Evolutionary conservation across 1,139 yeast genomes (phyloP), one percentile per base, ranked within the genome.

Genomic region (Nakaseomyces sp.): DNA sequence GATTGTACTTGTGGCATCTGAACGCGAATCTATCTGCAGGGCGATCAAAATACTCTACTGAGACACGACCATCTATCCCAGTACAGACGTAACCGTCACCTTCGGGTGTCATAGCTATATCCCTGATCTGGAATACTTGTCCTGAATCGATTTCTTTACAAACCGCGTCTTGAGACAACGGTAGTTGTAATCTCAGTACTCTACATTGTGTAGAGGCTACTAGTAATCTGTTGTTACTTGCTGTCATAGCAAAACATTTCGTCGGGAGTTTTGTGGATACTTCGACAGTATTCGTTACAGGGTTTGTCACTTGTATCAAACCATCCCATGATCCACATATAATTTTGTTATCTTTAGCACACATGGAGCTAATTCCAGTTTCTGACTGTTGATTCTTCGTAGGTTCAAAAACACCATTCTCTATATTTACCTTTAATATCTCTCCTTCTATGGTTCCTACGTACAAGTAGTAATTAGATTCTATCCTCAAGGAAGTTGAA

Each of bases 11-110:
- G 61, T 89, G 96, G 52, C 95, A 84, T 56, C 87, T 80, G 69
- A 88, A 89, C 0, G 95, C 94, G 61, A 81, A 89, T 46, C 77
- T 73, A 49, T 77, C 81, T 0, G 63, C 61, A 17, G 67, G 68
- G 1, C 74, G 72, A 45, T 81, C 77, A 47, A 80, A 77, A 57
- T 74, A 81, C 52, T 87, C 95, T 32, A 89, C 75, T 0, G 94
- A 82, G 0, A 86, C 91, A 39, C 95, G 69, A 0, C 96, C 96
- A 54, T 88, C 96, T 12, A 87, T 73, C 2, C 95, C 81, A n/a
- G 89, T 72, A 33, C 82, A 74, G 0, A 85, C 88, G 60, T 79
- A 87, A 0, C 94, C 94, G 35, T 68, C 65, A 2, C 75, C 76
- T 43, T 66, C 58, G 0, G 87, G 85, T 51, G 79, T 71, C 42